These are phyloP conservation scores for Sonneratia caseolaris DNA, from an alignment of 345 rosid genomes.

Conservation along the genomic window DNA sequence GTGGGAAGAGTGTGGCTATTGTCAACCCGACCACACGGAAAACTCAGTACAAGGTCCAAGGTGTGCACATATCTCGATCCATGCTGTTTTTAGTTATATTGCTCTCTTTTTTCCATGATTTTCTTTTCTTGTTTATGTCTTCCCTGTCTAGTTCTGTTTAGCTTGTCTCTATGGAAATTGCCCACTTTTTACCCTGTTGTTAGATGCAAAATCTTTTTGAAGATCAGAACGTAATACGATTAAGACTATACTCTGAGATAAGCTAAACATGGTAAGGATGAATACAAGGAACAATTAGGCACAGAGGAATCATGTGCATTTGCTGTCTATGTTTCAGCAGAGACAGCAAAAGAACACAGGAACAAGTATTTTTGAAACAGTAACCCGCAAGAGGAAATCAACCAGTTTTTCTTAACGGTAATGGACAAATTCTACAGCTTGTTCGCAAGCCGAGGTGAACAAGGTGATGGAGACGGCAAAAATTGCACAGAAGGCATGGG, in stretches of 20 bases:
- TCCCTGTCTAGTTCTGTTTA: too few relatives aligned
- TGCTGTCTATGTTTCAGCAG: background rate
- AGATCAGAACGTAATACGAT: too few relatives aligned
- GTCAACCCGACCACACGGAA: slow-evolving; percentile 76
- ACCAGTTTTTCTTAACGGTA: background rate
- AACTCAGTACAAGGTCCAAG: slow-evolving; percentile 94
- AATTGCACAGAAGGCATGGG: slow-evolving; percentile 82
- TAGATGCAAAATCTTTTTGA: background rate
- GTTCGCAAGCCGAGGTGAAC: slow-evolving; percentile 97
- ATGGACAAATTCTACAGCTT: slow-evolving; percentile 36
- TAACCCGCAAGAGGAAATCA: background rate
- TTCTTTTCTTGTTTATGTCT: too few relatives aligned
- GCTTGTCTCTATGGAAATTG: background rate
- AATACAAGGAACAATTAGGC: background rate
- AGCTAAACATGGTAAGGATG: too few relatives aligned
- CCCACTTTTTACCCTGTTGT: background rate
- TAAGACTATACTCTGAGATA: too few relatives aligned
- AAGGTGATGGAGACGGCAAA: slow-evolving; percentile 75
- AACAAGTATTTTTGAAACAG: background rate
- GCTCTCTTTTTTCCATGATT: too few relatives aligned
- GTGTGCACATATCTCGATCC: slow-evolving; percentile 10
- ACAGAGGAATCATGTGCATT: background rate
- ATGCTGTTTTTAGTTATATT: background rate
- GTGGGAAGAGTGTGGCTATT: slow-evolving; percentile 73
- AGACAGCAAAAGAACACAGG: background rate